Conservation (phyloP, 768 basidiomycete species). For the Tulasnella sp. region DNA sequence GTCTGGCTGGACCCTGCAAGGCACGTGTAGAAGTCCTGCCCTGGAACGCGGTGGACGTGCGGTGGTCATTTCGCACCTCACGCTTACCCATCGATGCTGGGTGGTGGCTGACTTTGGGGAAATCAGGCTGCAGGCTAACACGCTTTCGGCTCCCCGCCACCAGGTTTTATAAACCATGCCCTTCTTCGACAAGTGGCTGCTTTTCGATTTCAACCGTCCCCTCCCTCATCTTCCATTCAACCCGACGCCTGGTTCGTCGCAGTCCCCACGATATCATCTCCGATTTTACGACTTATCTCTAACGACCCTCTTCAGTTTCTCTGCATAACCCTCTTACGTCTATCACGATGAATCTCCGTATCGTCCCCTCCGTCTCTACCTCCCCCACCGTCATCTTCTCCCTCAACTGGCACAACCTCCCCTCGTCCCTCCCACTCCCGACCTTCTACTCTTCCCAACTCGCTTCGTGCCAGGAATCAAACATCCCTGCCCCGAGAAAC, state of each 20-base stretch:
- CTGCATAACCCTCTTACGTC: not conserved
- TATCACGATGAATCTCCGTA: slow-evolving; percentile 14
- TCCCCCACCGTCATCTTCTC: slow-evolving; percentile 16
- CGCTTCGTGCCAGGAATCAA: not conserved
- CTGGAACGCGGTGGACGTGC: too few species aligned
- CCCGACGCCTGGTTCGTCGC: slow-evolving; percentile 8
- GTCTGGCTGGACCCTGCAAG: too few species aligned
- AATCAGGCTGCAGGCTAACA: too few species aligned
- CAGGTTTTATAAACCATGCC: too few species aligned
- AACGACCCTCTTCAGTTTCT: not conserved
- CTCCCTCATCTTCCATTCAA: not conserved
- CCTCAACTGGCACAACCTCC: slow-evolving; percentile 14
- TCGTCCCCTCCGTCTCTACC: slow-evolving; percentile 11
- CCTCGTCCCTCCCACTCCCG: slow-evolving; percentile 12
- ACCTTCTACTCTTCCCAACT: slow-evolving; percentile 13
- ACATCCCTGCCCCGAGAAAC: slow-evolving; percentile 9
- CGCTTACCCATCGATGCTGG: too few species aligned
- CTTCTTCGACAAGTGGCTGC: too few species aligned
- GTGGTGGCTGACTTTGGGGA: too few species aligned
- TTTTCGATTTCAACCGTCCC: too few species aligned
- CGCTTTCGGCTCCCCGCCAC: too few species aligned
- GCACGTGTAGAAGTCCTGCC: too few species aligned
- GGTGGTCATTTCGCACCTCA: too few species aligned
- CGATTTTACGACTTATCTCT: not conserved
- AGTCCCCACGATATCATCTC: not conserved